Percentiles rank a stretch among this genome's conserved stretches.
Evolutionary conservation across 2,329 filamentous ascomycete species (phyloP).

Genomic region (Venturia effusa): DNA sequence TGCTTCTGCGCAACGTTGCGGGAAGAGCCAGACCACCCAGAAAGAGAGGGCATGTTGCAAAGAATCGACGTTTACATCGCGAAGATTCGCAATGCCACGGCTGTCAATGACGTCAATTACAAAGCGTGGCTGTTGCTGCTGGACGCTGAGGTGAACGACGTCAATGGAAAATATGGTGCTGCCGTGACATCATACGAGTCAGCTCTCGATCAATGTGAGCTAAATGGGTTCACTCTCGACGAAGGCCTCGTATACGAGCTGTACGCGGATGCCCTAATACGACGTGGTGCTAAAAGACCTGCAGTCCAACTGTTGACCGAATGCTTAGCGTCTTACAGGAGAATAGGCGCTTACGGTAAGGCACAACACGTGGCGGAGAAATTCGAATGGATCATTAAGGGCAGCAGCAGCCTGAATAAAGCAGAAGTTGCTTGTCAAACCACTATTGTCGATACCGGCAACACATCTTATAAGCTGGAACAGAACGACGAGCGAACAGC

Average conservation of each 20-base stretch:
- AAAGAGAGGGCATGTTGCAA: conserved; percentile 38
- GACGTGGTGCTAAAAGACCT: conserved; percentile 53
- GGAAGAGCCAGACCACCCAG: conserved; percentile 24
- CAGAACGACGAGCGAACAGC: conserved; percentile 31
- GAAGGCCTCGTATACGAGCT: conserved; percentile 65
- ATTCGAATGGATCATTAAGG: conserved; percentile 56
- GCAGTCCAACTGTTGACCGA: conserved; percentile 60
- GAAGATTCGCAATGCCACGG: conserved; percentile 53
- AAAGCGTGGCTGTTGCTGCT: conserved; percentile 57
- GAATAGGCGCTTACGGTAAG: conserved; percentile 58
- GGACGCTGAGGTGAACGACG: conserved; percentile 57
- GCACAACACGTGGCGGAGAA: conserved; percentile 57
- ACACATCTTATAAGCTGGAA: conserved; percentile 31
- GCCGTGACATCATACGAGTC: conserved; percentile 58
- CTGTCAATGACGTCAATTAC: conserved; percentile 60
- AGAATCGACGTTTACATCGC: conserved; percentile 46
- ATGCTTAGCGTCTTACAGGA: conserved; percentile 55
- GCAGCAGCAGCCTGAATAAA: conserved; percentile 48
- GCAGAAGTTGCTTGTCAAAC: conserved; percentile 59
- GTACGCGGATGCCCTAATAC: conserved; percentile 60
- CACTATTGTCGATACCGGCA: conserved; percentile 45
- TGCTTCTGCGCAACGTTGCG: conserved; percentile 29
- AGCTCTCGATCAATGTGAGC: conserved; percentile 59
- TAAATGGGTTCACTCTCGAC: conserved; percentile 57
- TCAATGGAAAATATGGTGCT: conserved; percentile 39